phyloP scores from a whole-genome alignment of 768 basidiomycete species.

The Leccinum subgranulosum region DNA sequence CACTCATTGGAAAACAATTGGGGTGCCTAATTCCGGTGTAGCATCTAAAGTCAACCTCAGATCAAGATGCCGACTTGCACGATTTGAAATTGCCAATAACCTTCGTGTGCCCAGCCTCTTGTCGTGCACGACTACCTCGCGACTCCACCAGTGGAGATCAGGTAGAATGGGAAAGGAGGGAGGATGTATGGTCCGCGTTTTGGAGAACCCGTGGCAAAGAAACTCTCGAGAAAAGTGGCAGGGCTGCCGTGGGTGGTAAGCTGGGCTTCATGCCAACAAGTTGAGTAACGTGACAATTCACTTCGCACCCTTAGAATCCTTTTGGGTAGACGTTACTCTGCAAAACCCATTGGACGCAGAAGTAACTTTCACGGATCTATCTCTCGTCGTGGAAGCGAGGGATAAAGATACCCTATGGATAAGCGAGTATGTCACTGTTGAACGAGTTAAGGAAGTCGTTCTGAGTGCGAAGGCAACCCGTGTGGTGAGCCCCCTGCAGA shows the following conservation, averaged over 20 bases:
- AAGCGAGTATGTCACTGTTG: conserved; percentile 48
- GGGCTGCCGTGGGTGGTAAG: conserved; percentile 63
- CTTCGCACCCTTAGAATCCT: conserved; percentile 48
- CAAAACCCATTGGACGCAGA: conserved; percentile 74
- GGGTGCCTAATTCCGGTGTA: conserved; percentile 27
- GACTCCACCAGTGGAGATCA: conserved; percentile 44
- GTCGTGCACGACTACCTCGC: conserved; percentile 54
- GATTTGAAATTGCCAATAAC: conserved; percentile 62
- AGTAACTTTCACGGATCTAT: conserved; percentile 62
- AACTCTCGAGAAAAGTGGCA: conserved; percentile 50
- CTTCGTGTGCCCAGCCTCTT: conserved; percentile 59
- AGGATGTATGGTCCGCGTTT: conserved; percentile 62
- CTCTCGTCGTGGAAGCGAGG: conserved; percentile 47
- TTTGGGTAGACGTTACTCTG: conserved; percentile 72
- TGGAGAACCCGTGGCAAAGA: conserved; percentile 56
- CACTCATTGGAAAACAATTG: not conserved
- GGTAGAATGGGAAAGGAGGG: conserved; percentile 59
- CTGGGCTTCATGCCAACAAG: not conserved
- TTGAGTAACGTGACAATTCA: not conserved
- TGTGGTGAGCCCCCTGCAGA: conserved; percentile 42
- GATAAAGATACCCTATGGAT: conserved; percentile 30
- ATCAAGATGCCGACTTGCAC: conserved; percentile 37
- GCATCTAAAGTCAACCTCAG: conserved; percentile 70
- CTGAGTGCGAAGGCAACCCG: conserved; percentile 64
- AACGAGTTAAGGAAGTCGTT: conserved; percentile 57